A percentile compares a stretch with the other conserved stretches of the same genome.
Evolutionary conservation across 2,329 filamentous ascomycete genomes (phyloP).

Genomic region (Pezicula radicicola): DNA sequence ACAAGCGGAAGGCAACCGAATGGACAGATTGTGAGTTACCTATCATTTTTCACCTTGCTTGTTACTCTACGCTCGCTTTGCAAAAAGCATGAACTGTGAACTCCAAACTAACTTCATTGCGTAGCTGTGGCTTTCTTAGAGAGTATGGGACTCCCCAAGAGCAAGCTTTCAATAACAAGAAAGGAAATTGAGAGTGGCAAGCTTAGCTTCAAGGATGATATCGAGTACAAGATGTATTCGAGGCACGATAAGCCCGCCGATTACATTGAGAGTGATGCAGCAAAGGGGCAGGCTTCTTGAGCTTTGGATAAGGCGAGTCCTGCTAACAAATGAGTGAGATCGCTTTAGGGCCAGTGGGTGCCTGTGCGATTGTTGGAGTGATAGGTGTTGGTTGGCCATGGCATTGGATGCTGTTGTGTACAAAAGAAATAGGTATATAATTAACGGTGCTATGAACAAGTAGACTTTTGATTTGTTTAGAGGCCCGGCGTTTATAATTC

Average conservation of each 20-base stretch:
- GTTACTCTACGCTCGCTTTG: not conserved
- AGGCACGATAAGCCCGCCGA: constrained; percentile 50
- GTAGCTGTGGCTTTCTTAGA: constrained; percentile 57
- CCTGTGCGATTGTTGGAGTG: not conserved
- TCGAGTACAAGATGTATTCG: constrained; percentile 62
- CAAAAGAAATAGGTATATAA: too few species aligned
- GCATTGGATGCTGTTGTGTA: too few species aligned
- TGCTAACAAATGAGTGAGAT: constrained; percentile 16
- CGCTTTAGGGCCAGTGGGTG: not conserved
- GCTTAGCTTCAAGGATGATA: constrained; percentile 52
- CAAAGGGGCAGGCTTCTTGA: constrained; percentile 7
- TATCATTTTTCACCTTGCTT: not conserved
- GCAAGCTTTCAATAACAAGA: constrained; percentile 54
- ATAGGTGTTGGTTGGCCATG: too few species aligned
- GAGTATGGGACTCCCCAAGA: constrained; percentile 63
- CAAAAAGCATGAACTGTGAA: not conserved
- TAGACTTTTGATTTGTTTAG: too few species aligned
- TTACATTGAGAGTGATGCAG: constrained; percentile 25
- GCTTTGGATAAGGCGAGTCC: constrained; percentile 10
- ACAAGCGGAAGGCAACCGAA: constrained; percentile 68
- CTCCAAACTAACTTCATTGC: not conserved
- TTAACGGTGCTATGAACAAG: too few species aligned
- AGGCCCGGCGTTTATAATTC: too few species aligned
- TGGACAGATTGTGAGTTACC: constrained; percentile 68
- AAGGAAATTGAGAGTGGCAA: constrained; percentile 60